A percentile compares a stretch with the other conserved stretches of the same genome.
Evolutionary conservation across 2,329 filamentous ascomycete species (phyloP).

Genomic region (Cladosporium sp.): DNA sequence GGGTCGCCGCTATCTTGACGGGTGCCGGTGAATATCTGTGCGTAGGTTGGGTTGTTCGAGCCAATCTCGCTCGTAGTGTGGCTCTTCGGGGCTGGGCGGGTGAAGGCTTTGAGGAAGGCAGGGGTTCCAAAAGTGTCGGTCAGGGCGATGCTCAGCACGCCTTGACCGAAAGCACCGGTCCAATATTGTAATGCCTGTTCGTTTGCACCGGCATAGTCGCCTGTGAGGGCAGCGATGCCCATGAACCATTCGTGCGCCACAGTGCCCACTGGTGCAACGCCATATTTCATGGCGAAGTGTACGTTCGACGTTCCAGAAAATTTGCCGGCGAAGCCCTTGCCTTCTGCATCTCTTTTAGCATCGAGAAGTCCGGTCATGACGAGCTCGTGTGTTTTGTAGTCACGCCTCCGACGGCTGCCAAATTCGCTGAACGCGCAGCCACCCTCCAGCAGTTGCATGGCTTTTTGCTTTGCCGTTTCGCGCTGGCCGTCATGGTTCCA

Average conservation of each 20-base stretch:
- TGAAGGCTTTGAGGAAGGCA: slow-evolving; percentile 80
- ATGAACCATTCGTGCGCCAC: slow-evolving; percentile 99
- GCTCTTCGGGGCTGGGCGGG: slow-evolving; percentile 49
- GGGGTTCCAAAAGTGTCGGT: slow-evolving; percentile 96
- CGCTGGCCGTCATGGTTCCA: slow-evolving; percentile 87
- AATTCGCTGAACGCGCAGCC: slow-evolving; percentile 93
- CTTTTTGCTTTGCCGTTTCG: slow-evolving; percentile 77
- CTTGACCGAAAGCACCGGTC: slow-evolving; percentile 84
- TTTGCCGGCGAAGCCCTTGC: slow-evolving; percentile 60
- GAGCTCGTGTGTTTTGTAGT: slow-evolving; percentile 90
- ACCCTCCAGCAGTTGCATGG: slow-evolving; percentile 65
- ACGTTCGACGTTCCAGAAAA: slow-evolving; percentile 92
- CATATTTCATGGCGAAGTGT: slow-evolving; percentile 90
- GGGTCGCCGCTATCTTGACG: slow-evolving; percentile 90
- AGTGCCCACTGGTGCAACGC: slow-evolving; percentile 77
- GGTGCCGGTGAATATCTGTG: slow-evolving; percentile 74
- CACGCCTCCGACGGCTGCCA: slow-evolving; percentile 77
- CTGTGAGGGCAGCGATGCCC: slow-evolving; percentile 86
- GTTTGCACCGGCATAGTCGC: slow-evolving; percentile 78
- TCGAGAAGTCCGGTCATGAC: slow-evolving; percentile 81
- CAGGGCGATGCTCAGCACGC: slow-evolving; percentile 67
- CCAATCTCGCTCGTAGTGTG: slow-evolving; percentile 16
- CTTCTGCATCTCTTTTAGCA: slow-evolving; percentile 64
- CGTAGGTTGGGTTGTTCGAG: slow-evolving; percentile 54
- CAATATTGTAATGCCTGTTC: slow-evolving; percentile 81